phyloP scores from a whole-genome alignment of 176 grass and related monocot genomes.

The Zoysia japonica region DNA sequence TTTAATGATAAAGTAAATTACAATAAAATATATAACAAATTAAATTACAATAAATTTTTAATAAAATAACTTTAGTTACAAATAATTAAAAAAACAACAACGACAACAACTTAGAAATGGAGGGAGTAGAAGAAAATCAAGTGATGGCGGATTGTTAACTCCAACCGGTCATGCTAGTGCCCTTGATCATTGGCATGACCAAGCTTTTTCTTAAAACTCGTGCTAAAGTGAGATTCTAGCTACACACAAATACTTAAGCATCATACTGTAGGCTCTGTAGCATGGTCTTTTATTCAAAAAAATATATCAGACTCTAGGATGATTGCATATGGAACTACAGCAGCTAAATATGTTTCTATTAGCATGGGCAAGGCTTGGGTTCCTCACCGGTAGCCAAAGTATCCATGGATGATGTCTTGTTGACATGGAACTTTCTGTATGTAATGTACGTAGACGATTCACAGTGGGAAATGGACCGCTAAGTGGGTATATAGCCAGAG shows the following conservation, averaged over 20 bases:
- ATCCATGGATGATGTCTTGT: not conserved
- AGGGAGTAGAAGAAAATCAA: conserved; percentile 11
- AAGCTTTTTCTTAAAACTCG: conserved; percentile 3
- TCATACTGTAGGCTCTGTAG: not conserved
- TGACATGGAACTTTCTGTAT: conserved; percentile 19
- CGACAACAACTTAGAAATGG: too few species aligned
- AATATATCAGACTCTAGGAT: too few species aligned
- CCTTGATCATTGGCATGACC: conserved; percentile 23
- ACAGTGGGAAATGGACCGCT: not conserved
- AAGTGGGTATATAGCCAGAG: not conserved
- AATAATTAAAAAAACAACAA: too few species aligned
- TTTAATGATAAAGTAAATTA: too few species aligned
- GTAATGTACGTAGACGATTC: not conserved
- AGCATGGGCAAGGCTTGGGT: not conserved
- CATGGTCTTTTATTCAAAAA: too few species aligned
- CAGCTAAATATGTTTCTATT: not conserved
- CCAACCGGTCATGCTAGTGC: conserved; percentile 5
- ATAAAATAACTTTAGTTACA: too few species aligned
- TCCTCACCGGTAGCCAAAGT: not conserved
- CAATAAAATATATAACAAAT: too few species aligned
- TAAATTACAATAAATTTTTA: too few species aligned
- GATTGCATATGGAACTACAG: not conserved
- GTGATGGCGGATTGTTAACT: conserved; percentile 28
- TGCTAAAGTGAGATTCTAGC: conserved; percentile 33
- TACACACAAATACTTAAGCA: not conserved